These are phyloP conservation scores for Trametes cingulata DNA, from an alignment of 768 basidiomycete genomes.

Conservation along the genomic window DNA sequence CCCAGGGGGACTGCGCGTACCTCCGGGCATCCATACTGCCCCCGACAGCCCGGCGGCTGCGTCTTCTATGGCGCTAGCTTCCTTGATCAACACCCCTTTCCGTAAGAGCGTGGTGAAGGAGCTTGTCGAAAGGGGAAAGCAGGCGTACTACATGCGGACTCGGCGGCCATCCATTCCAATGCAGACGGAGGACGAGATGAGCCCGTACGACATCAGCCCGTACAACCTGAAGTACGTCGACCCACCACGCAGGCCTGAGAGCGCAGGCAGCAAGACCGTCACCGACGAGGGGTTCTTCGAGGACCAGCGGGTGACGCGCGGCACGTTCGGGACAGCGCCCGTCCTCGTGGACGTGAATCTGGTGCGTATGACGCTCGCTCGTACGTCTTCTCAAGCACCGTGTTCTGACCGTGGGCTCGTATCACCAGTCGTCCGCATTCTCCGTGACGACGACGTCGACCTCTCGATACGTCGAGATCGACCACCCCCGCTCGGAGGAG, in stretches of 20 bases:
- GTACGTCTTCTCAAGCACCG: not conserved
- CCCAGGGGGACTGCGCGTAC: constrained; percentile 12
- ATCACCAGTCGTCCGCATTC: constrained; percentile 34
- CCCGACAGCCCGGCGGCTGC: constrained; percentile 23
- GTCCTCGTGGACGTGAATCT: constrained; percentile 31
- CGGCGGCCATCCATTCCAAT: constrained; percentile 1
- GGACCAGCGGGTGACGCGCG: constrained; percentile 22
- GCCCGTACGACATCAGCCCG: constrained; percentile 1
- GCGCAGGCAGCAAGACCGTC: constrained; percentile 11
- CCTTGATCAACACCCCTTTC: constrained; percentile 9
- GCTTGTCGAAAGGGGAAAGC: constrained; percentile 9
- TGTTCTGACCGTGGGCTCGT: not conserved
- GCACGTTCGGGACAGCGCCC: constrained; percentile 22
- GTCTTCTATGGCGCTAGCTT: constrained; percentile 24
- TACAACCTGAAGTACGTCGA: constrained; percentile 2
- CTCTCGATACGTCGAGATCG: constrained; percentile 36
- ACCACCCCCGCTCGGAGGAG: constrained; percentile 12
- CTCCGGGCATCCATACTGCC: constrained; percentile 10
- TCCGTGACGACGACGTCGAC: constrained; percentile 40
- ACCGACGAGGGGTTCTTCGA: constrained; percentile 32
- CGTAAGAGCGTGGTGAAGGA: constrained; percentile 16
- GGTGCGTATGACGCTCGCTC: constrained; percentile 18
- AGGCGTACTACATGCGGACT: constrained; percentile 3
- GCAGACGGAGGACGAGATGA: not conserved
- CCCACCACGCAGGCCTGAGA: not conserved